These are phyloP conservation scores for Termitomyces sp. DNA, from an alignment of 768 basidiomycete genomes.

Conservation along the genomic window DNA sequence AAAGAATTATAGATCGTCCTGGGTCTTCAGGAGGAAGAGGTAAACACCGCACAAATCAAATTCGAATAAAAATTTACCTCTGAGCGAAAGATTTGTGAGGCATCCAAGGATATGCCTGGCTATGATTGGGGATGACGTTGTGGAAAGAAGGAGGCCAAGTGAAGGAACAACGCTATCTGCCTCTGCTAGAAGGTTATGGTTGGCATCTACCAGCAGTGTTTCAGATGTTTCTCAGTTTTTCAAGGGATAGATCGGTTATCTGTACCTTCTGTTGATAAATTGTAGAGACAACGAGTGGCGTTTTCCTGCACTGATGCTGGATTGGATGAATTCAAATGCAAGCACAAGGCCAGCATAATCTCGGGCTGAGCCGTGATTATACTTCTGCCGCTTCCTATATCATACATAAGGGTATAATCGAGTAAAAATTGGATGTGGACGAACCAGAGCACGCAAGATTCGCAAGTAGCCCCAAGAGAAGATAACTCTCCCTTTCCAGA, in stretches of 20 bases:
- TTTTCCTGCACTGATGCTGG: slow-evolving; percentile 11
- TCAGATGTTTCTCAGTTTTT: not conserved
- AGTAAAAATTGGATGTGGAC: not conserved
- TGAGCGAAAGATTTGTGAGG: slow-evolving; percentile 15
- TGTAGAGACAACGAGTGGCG: slow-evolving; percentile 14
- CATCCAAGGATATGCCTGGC: slow-evolving; percentile 14
- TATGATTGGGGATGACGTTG: slow-evolving; percentile 1
- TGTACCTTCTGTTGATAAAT: slow-evolving; percentile 14
- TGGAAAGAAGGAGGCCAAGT: slow-evolving; percentile 8
- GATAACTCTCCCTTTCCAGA: slow-evolving; percentile 11
- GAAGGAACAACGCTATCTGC: slow-evolving; percentile 1
- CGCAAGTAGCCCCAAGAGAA: slow-evolving; percentile 13
- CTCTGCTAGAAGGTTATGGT: slow-evolving; percentile 6
- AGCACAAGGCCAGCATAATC: slow-evolving; percentile 3
- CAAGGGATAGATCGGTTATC: not conserved
- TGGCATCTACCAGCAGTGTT: not conserved
- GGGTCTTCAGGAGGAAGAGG: slow-evolving; percentile 7
- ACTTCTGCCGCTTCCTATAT: slow-evolving; percentile 9
- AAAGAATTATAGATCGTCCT: slow-evolving; percentile 11
- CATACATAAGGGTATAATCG: not conserved
- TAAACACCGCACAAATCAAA: not conserved
- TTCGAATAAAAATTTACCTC: slow-evolving; percentile 8
- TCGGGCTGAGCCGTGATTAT: slow-evolving; percentile 2
- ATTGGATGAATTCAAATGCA: not conserved
- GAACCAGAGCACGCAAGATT: slow-evolving; percentile 17